A percentile compares a stretch with the other conserved stretches of the same genome.
Evolutionary conservation across 1,139 yeast species (phyloP).

Genomic region (Scheffersomyces illinoinensis): DNA sequence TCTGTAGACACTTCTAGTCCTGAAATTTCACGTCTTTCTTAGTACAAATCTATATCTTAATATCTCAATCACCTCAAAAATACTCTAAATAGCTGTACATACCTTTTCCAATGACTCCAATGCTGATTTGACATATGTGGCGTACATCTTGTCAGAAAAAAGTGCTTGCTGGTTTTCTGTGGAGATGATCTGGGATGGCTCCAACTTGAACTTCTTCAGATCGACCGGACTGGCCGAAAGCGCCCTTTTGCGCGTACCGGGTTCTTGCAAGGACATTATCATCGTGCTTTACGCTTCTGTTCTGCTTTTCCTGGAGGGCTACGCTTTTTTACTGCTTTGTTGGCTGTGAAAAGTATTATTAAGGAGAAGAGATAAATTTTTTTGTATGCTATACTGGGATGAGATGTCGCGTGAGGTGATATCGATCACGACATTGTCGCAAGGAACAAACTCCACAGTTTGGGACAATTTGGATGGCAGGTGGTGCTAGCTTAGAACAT

Average conservation of each 20-base stretch:
- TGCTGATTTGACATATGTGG: conserved; percentile 66
- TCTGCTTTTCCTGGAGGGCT: background rate
- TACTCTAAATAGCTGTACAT: background rate
- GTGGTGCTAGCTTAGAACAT: background rate
- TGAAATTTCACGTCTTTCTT: background rate
- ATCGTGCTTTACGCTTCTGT: background rate
- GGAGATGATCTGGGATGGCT: background rate
- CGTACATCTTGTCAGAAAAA: conserved; percentile 59
- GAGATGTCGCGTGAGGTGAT: background rate
- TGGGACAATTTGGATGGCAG: background rate
- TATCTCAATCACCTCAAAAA: conserved; percentile 6
- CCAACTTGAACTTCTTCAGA: background rate
- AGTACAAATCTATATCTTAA: background rate
- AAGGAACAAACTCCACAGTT: background rate
- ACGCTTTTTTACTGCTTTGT: background rate
- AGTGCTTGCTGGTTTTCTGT: conserved; percentile 9
- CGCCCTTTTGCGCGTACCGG: conserved; percentile 17
- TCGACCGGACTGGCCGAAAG: conserved; percentile 11
- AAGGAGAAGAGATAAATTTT: background rate
- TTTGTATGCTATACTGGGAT: background rate
- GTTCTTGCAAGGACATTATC: conserved; percentile 18
- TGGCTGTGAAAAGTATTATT: background rate
- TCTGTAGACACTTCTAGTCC: background rate
- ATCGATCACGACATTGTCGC: background rate
- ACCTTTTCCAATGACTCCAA: conserved; percentile 65